Evolutionary conservation across 2,329 filamentous ascomycete genomes (phyloP).

Genomic region (Aspergillus piperis): DNA sequence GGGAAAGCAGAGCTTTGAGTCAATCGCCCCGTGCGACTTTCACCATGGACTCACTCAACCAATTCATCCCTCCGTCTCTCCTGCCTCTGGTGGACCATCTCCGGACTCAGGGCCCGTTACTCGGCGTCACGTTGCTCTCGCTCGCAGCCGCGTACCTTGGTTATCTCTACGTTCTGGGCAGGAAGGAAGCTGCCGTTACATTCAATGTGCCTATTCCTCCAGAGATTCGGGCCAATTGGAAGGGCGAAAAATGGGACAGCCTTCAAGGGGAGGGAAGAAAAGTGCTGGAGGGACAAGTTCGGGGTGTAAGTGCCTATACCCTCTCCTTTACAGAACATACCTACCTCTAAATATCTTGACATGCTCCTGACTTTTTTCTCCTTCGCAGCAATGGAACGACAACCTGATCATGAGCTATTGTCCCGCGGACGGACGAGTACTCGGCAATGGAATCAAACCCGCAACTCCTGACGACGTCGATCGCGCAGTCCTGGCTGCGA

Average conservation of each 20-base stretch:
- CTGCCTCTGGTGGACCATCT: conserved; percentile 23
- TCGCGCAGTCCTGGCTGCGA: conserved; percentile 70
- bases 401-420: conserved; percentile 54
- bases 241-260: conserved; percentile 39
- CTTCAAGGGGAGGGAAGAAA: conserved; percentile 35
- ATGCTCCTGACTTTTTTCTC: neutral
- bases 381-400: conserved; percentile 39
- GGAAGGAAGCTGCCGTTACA: conserved; percentile 36
- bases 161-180: conserved; percentile 32
- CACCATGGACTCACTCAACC: conserved; percentile 30
- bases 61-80: conserved; percentile 26
- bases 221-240: conserved; percentile 35
- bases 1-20: conserved; percentile 10
- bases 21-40: conserved; percentile 18
- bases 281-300: conserved; percentile 40
- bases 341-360: too few relatives aligned
- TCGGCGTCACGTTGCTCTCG: conserved; percentile 32
- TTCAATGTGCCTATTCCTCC: conserved; percentile 43
- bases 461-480: conserved; percentile 77
- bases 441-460: conserved; percentile 68
- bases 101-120: conserved; percentile 22
- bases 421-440: conserved; percentile 81
- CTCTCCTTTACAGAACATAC: neutral
- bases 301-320: conserved; percentile 35
- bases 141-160: conserved; percentile 34